Evolutionary conservation across 2,329 filamentous ascomycete genomes (phyloP).

Genomic region (Fusarium sp.): DNA sequence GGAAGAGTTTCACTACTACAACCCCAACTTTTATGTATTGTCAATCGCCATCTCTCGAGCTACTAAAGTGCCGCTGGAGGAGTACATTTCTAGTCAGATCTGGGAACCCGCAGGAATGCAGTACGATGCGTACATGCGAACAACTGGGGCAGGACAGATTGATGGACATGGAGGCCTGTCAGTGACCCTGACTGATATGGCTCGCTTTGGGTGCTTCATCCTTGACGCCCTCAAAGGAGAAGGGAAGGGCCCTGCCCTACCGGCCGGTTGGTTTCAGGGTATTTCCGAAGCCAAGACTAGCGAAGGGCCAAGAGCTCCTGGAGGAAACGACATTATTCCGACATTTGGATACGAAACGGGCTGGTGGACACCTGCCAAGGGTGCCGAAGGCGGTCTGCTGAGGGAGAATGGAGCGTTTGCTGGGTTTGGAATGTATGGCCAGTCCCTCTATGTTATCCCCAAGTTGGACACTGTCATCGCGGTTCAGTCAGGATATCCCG

Average conservation of each 20-base stretch:
- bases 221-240: constrained; percentile 11
- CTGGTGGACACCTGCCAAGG: constrained; percentile 32
- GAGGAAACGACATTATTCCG: constrained; percentile 23
- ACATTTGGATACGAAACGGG: constrained; percentile 32
- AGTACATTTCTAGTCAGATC: constrained; percentile 26
- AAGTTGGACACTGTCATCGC: constrained; percentile 16
- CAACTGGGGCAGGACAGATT: constrained; percentile 29
- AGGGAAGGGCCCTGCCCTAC: constrained; percentile 12
- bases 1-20: constrained; percentile 40
- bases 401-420: constrained; percentile 23
- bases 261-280: constrained; percentile 19
- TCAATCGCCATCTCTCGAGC: constrained; percentile 31
- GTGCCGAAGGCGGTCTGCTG: constrained; percentile 6
- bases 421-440: constrained; percentile 32
- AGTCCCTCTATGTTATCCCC: constrained; percentile 27
- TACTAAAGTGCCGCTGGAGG: constrained; percentile 15
- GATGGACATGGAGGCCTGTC: constrained; percentile 31
- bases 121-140: constrained; percentile 32
- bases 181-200: constrained; percentile 23
- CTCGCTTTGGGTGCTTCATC: constrained; percentile 30
- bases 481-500: constrained; percentile 33
- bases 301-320: constrained; percentile 15
- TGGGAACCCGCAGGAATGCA: constrained; percentile 38
- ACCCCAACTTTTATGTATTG: constrained; percentile 32
- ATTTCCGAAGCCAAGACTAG: constrained; percentile 27